These are phyloP conservation scores for Macadamia integrifolia DNA, from an alignment of 164 flowering plant species.

Conservation along the genomic window DNA sequence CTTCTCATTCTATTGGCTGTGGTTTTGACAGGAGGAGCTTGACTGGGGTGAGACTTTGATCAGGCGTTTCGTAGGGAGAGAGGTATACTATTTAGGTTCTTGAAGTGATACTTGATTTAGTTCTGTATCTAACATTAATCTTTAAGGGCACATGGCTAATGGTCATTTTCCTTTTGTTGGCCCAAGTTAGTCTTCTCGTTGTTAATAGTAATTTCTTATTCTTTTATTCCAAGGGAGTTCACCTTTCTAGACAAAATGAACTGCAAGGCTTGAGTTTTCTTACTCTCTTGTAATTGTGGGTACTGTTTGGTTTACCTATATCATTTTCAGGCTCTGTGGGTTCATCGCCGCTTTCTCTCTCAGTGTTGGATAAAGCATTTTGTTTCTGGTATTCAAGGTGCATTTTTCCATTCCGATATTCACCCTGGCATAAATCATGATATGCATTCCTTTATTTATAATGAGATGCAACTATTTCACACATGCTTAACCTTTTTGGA, in stretches of 20 bases:
- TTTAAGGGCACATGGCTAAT: neutral
- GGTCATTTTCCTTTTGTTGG: neutral
- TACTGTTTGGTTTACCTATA: neutral
- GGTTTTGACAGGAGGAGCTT: slow-evolving; percentile 68
- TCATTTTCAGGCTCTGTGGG: slow-evolving; percentile 69
- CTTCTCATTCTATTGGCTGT: neutral
- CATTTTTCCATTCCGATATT: slow-evolving; percentile 7
- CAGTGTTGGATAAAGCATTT: slow-evolving; percentile 49
- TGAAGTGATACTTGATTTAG: no score
- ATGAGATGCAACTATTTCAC: slow-evolving; percentile 45
- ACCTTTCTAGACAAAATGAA: neutral
- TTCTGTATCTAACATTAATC: neutral
- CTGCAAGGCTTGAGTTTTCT: neutral
- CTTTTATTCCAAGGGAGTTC: neutral
- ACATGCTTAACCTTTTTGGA: slow-evolving; percentile 42
- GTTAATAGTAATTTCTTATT: neutral
- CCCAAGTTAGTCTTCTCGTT: neutral
- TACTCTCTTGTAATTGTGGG: neutral
- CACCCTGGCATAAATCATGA: slow-evolving; percentile 2
- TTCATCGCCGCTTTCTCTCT: slow-evolving; percentile 89
- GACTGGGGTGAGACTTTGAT: slow-evolving; percentile 67
- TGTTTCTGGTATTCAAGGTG: slow-evolving; percentile 6
- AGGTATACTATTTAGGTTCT: slow-evolving; percentile 38
- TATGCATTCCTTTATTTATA: slow-evolving; percentile 30
- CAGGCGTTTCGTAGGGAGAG: slow-evolving; percentile 71